Evolutionary conservation across 495 filamentous ascomycete genomes (phyloP).

Genomic region (Neurospora tetraspora): DNA sequence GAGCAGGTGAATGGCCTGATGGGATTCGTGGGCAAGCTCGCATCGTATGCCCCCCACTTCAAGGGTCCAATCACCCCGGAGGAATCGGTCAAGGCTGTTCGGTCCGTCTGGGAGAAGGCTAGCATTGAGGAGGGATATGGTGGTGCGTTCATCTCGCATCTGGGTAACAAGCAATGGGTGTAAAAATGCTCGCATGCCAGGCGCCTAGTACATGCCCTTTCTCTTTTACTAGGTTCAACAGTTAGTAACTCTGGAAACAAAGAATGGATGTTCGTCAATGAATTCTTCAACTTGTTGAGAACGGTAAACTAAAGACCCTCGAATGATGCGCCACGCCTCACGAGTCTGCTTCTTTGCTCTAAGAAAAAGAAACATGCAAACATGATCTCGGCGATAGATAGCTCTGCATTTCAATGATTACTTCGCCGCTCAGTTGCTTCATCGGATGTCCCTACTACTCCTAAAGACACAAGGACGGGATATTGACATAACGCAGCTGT

Average conservation of each 20-base stretch:
- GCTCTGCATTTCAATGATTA: not conserved
- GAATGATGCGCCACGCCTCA: not conserved
- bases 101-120: constrained; percentile 30
- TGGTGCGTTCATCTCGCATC: constrained; percentile 45
- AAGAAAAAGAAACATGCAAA: not conserved
- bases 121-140: constrained; percentile 39
- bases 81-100: constrained; percentile 29
- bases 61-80: constrained; percentile 34
- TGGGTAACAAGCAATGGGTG: constrained; percentile 44
- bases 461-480: too few relatives aligned
- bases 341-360: not conserved
- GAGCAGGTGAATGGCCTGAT: constrained; percentile 24
- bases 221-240: not conserved
- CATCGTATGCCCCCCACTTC: constrained; percentile 38
- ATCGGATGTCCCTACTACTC: too few relatives aligned
- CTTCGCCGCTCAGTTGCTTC: too few relatives aligned
- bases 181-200: constrained; percentile 2
- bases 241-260: not conserved
- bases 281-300: not conserved
- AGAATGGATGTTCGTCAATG: not conserved
- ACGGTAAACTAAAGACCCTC: not conserved
- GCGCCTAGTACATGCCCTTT: not conserved
- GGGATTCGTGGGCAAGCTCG: constrained; percentile 27
- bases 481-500: too few relatives aligned
- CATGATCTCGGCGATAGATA: not conserved